Percentiles rank a stretch among this genome's conserved stretches.
Conservation (phyloP, 1,284 basidiomycete species). For the Anthracocystis setariae region DNA sequence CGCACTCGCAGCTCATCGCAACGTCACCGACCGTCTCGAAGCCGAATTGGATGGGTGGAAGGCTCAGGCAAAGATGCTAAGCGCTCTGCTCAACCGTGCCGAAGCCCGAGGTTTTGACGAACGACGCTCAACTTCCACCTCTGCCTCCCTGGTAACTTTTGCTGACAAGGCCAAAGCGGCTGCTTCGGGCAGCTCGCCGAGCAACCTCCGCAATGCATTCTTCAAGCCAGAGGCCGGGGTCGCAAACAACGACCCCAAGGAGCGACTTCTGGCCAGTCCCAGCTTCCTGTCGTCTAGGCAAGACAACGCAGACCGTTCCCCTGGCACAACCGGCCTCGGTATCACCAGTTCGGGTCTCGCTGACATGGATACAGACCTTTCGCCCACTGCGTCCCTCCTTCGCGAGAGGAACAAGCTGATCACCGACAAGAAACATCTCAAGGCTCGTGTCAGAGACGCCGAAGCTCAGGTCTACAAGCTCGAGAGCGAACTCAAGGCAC, state of each 20-base stretch:
- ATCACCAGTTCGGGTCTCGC: constrained; percentile 32
- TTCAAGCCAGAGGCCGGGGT: constrained; percentile 25
- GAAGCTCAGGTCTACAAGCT: constrained; percentile 64
- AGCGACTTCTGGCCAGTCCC: constrained; percentile 31
- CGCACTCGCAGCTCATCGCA: constrained; percentile 53
- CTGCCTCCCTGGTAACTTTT: constrained; percentile 24
- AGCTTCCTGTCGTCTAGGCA: constrained; percentile 32
- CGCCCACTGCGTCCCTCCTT: constrained; percentile 49
- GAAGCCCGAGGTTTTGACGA: constrained; percentile 52
- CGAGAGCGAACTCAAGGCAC: constrained; percentile 60
- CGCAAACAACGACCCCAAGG: constrained; percentile 13
- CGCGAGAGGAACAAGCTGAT: constrained; percentile 64
- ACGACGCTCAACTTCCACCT: constrained; percentile 18
- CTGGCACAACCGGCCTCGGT: constrained; percentile 33
- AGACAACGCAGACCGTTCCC: constrained; percentile 10
- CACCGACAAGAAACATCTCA: constrained; percentile 64
- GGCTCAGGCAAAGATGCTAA: constrained; percentile 63
- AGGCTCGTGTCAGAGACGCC: constrained; percentile 59
- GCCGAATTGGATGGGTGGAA: constrained; percentile 64
- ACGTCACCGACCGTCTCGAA: constrained; percentile 56
- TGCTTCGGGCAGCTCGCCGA: constrained; percentile 22
- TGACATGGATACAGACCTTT: constrained; percentile 38
- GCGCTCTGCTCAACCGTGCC: constrained; percentile 56
- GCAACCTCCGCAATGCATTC: constrained; percentile 25
- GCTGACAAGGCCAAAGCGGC: constrained; percentile 35